These are phyloP conservation scores for Pilaira anomala DNA, from an alignment of 192 early-diverging fungal species.

Conservation along the genomic window DNA sequence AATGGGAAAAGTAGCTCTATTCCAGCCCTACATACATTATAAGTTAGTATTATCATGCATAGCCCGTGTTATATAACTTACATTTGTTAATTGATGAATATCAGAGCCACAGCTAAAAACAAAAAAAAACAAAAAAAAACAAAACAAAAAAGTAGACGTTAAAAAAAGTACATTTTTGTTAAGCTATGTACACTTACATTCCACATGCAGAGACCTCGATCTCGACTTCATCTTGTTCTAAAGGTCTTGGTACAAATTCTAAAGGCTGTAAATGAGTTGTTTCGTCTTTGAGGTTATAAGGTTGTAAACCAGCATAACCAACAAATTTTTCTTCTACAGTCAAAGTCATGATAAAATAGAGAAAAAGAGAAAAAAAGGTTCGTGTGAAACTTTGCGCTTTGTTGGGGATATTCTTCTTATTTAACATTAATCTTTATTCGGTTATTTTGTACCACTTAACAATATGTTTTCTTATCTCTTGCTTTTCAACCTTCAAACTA, in stretches of 20 bases:
- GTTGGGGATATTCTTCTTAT: too few relatives aligned
- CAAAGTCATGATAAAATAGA: constrained; percentile 6
- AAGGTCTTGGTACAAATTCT: constrained; percentile 34
- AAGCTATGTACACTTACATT: too few relatives aligned
- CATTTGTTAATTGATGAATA: constrained; percentile 63
- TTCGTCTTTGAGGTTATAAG: constrained; percentile 12
- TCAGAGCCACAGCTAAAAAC: constrained; percentile 75
- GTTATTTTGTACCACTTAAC: too few relatives aligned
- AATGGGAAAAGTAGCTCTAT: constrained; percentile 34
- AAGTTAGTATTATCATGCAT: constrained; percentile 37
- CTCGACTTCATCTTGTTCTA: constrained; percentile 47
- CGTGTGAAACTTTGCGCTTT: not conserved
- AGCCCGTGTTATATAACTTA: constrained; percentile 50
- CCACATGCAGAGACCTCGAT: constrained; percentile 45
- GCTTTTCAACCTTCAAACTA: too few relatives aligned
- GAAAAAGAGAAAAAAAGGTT: not conserved
- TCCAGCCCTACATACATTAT: constrained; percentile 30
- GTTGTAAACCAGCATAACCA: constrained; percentile 25
- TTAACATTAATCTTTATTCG: too few relatives aligned
- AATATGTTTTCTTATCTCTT: too few relatives aligned
- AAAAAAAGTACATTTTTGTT: too few relatives aligned
- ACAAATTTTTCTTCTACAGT: constrained; percentile 16
- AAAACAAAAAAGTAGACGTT: too few relatives aligned
- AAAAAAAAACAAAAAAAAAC: too few relatives aligned
- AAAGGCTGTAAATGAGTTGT: constrained; percentile 18